These are phyloP conservation scores for Pythium periplocum DNA, from an alignment of 352 stramenopile species.

Conservation along the genomic window DNA sequence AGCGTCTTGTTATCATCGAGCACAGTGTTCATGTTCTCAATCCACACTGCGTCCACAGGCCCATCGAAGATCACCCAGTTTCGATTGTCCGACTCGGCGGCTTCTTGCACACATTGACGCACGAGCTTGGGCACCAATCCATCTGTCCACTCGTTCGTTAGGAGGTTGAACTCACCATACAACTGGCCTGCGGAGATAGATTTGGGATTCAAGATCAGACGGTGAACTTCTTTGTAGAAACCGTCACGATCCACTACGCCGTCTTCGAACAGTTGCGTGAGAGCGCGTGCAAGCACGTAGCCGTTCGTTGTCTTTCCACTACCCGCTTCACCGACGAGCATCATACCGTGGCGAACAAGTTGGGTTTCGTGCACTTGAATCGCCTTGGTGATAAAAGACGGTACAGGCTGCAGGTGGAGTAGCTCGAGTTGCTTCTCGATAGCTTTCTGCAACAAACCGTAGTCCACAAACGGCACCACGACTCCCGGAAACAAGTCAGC, in stretches of 20 bases:
- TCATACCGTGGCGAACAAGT: slow-evolving; percentile 92
- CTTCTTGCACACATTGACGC: slow-evolving; percentile 79
- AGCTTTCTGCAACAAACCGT: slow-evolving; percentile 86
- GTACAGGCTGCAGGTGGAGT: slow-evolving; percentile 77
- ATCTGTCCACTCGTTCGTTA: slow-evolving; percentile 95
- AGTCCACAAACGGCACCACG: slow-evolving; percentile 92
- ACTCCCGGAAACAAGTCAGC: slow-evolving; percentile 92
- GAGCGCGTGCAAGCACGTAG: slow-evolving; percentile 63
- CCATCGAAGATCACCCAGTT: slow-evolving; percentile 92
- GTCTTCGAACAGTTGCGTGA: slow-evolving; percentile 74
- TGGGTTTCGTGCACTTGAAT: slow-evolving; percentile 91
- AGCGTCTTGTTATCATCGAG: slow-evolving; percentile 88
- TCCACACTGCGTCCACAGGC: slow-evolving; percentile 90
- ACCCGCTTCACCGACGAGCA: slow-evolving; percentile 90
- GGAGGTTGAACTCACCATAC: slow-evolving; percentile 92
- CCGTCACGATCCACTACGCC: slow-evolving; percentile 78
- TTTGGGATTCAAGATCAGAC: slow-evolving; percentile 92
- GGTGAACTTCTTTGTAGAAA: slow-evolving; percentile 86
- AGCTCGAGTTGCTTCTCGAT: slow-evolving; percentile 79
- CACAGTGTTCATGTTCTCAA: slow-evolving; percentile 92
- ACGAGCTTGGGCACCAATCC: slow-evolving; percentile 91
- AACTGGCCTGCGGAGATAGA: slow-evolving; percentile 94
- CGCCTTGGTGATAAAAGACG: slow-evolving; percentile 80
- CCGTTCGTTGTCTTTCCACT: slow-evolving; percentile 87
- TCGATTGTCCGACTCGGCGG: slow-evolving; percentile 69